Conservation (phyloP, 495 filamentous ascomycete genomes). For the Delitschia confertaspora region DNA sequence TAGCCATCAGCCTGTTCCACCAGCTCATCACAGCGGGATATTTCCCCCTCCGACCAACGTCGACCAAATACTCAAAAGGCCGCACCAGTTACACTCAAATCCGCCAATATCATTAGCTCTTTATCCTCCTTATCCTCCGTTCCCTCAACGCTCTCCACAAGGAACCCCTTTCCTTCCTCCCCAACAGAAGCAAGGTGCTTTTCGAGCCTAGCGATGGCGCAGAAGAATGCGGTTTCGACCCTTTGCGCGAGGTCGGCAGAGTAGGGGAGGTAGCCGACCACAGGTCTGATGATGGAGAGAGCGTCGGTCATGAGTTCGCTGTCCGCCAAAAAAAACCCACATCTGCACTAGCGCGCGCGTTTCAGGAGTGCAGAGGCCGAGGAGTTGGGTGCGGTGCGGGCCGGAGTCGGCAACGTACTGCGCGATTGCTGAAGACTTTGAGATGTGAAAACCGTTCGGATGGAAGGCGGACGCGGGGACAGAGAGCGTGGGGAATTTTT, state of each 20-base stretch:
- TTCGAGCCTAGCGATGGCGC: too few relatives aligned
- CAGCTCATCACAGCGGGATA: constrained; percentile 39
- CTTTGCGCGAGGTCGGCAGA: too few relatives aligned
- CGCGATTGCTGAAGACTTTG: constrained; percentile 48
- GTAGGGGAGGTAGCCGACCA: constrained; percentile 34
- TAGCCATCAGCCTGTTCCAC: constrained; percentile 35
- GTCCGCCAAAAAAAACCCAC: constrained; percentile 44
- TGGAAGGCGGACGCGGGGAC: too few relatives aligned
- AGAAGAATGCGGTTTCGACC: too few relatives aligned
- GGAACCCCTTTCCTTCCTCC: constrained; percentile 20
- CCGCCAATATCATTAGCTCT: constrained; percentile 43
- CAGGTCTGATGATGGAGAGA: constrained; percentile 31
- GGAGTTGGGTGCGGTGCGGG: constrained; percentile 42
- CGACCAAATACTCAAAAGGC: constrained; percentile 38
- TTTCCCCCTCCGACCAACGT: constrained; percentile 42
- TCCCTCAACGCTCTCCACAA: constrained; percentile 34
- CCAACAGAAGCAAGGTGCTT: constrained; percentile 37
- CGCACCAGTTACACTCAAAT: constrained; percentile 40
- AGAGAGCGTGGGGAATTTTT: constrained; percentile 50
- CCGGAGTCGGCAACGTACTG: constrained; percentile 46
- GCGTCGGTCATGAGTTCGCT: constrained; percentile 37
- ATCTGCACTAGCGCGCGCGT: constrained; percentile 42
- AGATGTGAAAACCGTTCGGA: constrained; percentile 41
- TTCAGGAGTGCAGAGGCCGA: constrained; percentile 40
- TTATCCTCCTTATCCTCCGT: constrained; percentile 35